Base-by-base conservation (phyloP, 2,329 filamentous ascomycete genomes). In the Colletotrichum neosansevieriae region DNA sequence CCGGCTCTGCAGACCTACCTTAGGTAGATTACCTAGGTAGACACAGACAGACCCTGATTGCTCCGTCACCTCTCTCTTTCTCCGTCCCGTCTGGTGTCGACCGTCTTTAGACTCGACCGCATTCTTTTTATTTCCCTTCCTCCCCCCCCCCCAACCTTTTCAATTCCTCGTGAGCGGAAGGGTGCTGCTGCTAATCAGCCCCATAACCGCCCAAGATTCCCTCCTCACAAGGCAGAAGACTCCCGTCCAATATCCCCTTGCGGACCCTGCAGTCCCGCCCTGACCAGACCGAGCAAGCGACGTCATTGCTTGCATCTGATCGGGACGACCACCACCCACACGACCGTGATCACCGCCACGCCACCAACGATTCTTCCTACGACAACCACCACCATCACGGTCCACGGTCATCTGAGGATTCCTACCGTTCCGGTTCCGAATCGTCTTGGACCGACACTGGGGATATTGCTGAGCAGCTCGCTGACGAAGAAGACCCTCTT, bases 371-470 rank as follows among this genome's bases (percentile, higher is more conserved):
- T 73, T 72, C 74, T 71, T 70, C 77, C 76, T 78, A 78, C 75
- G 80, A 78, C 74, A 78, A 81, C 71, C 77, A 79, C 79, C 86
- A 84, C 72, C 79, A 80, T 76, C 79, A 81, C 73, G 79, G 78
- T 77, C 86, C 84, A 73, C 66, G 63, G 64, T 88, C 87, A 60
- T 80, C 77, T 73, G 80, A 78, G 73, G 80, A 81, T 76, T 86
- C 85, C 75, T n/a, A 53, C 53, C 85, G 84, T 75, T 92, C 93
- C 60, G 85, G 84, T 75, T 92, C 93, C 79, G 82, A 84, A 71
- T 93, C 91, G 67, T 89, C 92, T 74, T 98, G 94, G 94, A 94
- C 93, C 77, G 94, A 98, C 80, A 97, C 95, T 50, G 95, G 94
- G 76, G 96, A 98, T 81, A 89, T 98, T 75, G 94, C 93, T 76